Evolutionary conservation across 805 yeast genomes (phyloP).

Genomic region (Cyberlindnera saturnus): DNA sequence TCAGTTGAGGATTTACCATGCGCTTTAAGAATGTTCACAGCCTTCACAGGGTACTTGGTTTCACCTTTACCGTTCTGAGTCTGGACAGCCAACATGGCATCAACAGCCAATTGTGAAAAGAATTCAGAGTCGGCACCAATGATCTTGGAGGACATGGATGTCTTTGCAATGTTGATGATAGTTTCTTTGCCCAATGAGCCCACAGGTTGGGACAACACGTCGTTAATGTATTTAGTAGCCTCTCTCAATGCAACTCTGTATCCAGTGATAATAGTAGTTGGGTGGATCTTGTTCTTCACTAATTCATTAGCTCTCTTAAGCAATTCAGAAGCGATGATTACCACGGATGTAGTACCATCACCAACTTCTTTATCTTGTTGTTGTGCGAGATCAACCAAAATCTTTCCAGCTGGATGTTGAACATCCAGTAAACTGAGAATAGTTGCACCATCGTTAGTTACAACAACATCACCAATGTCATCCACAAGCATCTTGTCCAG

Average conservation of each 20-base stretch:
- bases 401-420: slow-evolving; percentile 98
- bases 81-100: slow-evolving; percentile 91
- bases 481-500: slow-evolving; percentile 97
- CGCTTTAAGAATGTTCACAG: slow-evolving; percentile 91
- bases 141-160: slow-evolving; percentile 95
- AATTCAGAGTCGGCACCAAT: slow-evolving; percentile 92
- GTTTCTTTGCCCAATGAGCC: slow-evolving; percentile 73
- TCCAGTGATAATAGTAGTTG: slow-evolving; percentile 96
- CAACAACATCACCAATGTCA: slow-evolving; percentile 98
- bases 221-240: slow-evolving; percentile 76
- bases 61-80: slow-evolving; percentile 88
- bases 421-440: slow-evolving; percentile 86
- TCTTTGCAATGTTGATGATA: slow-evolving; percentile 85
- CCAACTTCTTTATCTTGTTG: slow-evolving; percentile 99
- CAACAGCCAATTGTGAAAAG: slow-evolving; percentile 86
- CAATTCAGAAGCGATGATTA: slow-evolving; percentile 89
- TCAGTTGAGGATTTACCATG: slow-evolving; percentile 92
- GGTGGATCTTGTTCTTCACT: slow-evolving; percentile 91
- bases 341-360: slow-evolving; percentile 97
- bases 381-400: slow-evolving; percentile 93
- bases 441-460: slow-evolving; percentile 98
- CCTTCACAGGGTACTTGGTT: slow-evolving; percentile 89
- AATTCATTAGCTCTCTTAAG: slow-evolving; percentile 89
- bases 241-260: slow-evolving; percentile 90
- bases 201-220: slow-evolving; percentile 76